These are phyloP conservation scores for Torulaspora microellipsoides DNA, from an alignment of 805 yeast genomes.

Conservation along the genomic window DNA sequence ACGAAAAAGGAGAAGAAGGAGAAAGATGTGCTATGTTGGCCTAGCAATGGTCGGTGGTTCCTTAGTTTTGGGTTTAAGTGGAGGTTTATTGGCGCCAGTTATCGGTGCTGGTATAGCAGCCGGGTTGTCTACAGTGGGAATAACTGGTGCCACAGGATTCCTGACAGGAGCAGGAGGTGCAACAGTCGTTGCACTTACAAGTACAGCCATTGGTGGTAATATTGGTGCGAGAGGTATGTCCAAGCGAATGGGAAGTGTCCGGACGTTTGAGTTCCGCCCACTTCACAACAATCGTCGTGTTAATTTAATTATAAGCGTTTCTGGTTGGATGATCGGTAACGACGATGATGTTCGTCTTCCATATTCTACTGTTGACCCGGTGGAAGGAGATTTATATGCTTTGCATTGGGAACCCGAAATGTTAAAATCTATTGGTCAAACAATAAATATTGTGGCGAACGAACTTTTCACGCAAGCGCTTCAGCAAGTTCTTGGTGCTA, in stretches of 20 bases:
- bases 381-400: conserved; percentile 93
- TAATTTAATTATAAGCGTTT: conserved; percentile 79
- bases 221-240: conserved; percentile 85
- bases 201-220: conserved; percentile 84
- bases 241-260: conserved; percentile 82
- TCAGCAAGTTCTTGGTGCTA: conserved; percentile 92
- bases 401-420: conserved; percentile 97
- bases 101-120: conserved; percentile 99
- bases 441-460: conserved; percentile 86
- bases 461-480: conserved; percentile 90
- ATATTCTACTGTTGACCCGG: conserved; percentile 93
- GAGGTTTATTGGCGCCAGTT: conserved; percentile 94
- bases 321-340: conserved; percentile 97
- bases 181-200: conserved; percentile 86
- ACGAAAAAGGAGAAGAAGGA: conserved; percentile 58
- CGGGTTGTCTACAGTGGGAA: conserved; percentile 91
- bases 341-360: conserved; percentile 96
- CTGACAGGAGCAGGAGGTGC: conserved; percentile 97
- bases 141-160: conserved; percentile 88
- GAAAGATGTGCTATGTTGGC: conserved; percentile 81
- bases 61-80: conserved; percentile 87
- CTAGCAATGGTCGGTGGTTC: conserved; percentile 96
- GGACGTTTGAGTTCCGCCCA: conserved; percentile 91
- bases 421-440: conserved; percentile 93
- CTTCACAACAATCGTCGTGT: conserved; percentile 86